Evolutionary conservation across 2,329 filamentous ascomycete genomes (phyloP), one percentile per base, ranked within the genome.

Genomic region (Neoarthrinium moseri): DNA sequence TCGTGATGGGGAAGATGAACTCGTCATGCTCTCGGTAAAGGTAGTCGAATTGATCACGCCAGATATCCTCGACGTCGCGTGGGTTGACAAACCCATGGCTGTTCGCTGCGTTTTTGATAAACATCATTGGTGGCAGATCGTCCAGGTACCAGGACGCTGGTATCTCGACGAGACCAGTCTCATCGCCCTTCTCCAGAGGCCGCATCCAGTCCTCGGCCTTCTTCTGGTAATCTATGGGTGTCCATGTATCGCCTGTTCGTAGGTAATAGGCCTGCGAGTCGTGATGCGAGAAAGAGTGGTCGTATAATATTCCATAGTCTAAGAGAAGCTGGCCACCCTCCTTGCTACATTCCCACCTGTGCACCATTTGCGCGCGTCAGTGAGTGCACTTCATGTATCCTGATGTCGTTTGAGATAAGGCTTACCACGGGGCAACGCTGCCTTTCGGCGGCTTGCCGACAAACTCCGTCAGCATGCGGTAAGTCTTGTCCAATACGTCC

Each of bases 1-100:
- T 84, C 0, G 86, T 90, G 64, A 90, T 86, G 0, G 87, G 86
- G 55, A 90, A 89, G 43, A 89, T 78, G 51, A 89, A 89, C 54
- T 87, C 83, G 54, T 90, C 85, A 51, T 88, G 85, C 62, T 90
- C 84, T 22, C 85, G 73, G 61, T 90, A 90, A 57, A 87, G 89
- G 64, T 89, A 89, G 55, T 84, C 77, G 48, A 86, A 86, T 51
- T 86, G 81, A 49, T 86, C 80, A 38, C 75, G 68, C 82, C 81
- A 86, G 26, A 85, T 74, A 26, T 83, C 79, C 56, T 86, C 81
- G 2, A 86, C 74, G 49, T 83, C 80, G n/a, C 74, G 63, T 0
- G 78, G 72, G 45, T 77, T 75, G 15, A 75, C 71, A 52, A 68
- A 85, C 6, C 84, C 84, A 56, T 87, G 83, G n/a, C 72, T 78